A percentile compares a stretch with the other conserved stretches of the same genome.
phyloP scores from a whole-genome alignment of 805 yeast genomes.

The Deakozyma indianensis region DNA sequence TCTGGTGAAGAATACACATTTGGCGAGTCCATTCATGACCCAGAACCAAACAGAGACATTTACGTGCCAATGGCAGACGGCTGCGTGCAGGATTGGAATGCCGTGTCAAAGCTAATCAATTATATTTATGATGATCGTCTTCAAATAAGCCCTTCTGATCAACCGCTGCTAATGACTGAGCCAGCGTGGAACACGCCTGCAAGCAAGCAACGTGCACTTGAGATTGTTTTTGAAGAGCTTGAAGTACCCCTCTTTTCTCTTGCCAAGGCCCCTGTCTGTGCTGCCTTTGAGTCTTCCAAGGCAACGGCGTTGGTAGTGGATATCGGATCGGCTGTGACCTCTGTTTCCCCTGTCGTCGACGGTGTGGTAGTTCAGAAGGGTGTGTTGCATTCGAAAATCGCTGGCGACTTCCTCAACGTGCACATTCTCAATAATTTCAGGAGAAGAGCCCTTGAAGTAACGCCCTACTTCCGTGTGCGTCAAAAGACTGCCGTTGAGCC shows the following conservation, averaged over 20 bases:
- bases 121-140: conserved; percentile 40
- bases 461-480: conserved; percentile 22
- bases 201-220: conserved; percentile 42
- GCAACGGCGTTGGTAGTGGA: conserved; percentile 71
- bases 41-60: conserved; percentile 20
- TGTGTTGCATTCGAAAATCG: conserved; percentile 52
- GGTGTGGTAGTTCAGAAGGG: conserved; percentile 23
- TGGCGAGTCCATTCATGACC: conserved; percentile 29
- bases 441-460: conserved; percentile 20
- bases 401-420: conserved; percentile 70
- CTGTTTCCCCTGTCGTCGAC: conserved; percentile 32
- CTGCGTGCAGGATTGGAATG: conserved; percentile 43
- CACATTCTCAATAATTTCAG: conserved; percentile 40
- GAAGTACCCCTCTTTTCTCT: conserved; percentile 66
- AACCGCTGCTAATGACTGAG: conserved; percentile 50
- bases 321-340: conserved; percentile 53
- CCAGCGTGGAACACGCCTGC: conserved; percentile 57
- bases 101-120: conserved; percentile 51
- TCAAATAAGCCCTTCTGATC: conserved; percentile 41
- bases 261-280: conserved; percentile 63
- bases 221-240: conserved; percentile 61
- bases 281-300: conserved; percentile 34
- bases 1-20: conserved; percentile 14
- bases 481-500: conserved; percentile 21
- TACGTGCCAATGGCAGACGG: conserved; percentile 22